A percentile compares a stretch with the other conserved stretches of the same genome.
phyloP scores from a whole-genome alignment of 768 basidiomycete species.

The Lenzites betulinus region DNA sequence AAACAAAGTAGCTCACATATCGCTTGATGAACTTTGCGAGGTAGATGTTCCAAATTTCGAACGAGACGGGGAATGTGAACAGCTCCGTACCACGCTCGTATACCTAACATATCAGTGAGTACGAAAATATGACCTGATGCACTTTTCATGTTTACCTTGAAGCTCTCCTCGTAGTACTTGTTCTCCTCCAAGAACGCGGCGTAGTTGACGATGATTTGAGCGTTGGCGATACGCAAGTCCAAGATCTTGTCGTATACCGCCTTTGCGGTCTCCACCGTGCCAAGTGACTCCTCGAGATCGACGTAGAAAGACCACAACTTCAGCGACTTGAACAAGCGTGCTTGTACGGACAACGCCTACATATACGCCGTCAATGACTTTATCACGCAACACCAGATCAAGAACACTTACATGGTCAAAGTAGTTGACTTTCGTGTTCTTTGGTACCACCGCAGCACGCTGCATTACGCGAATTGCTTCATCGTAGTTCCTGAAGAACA shows the following conservation, averaged over 20 bases:
- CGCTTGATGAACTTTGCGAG: conserved; percentile 95
- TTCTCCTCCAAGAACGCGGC: conserved; percentile 97
- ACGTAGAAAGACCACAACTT: conserved; percentile 99
- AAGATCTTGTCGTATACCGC: conserved; percentile 95
- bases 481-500: conserved; percentile 81
- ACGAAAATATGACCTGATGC: background rate
- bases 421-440: conserved; percentile 87
- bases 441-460: conserved; percentile 88
- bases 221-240: conserved; percentile 96
- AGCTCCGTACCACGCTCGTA: conserved; percentile 97
- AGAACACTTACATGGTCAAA: conserved; percentile 81
- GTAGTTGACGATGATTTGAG: conserved; percentile 96
- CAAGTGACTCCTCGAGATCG: conserved; percentile 96
- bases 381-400: background rate
- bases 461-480: conserved; percentile 97
- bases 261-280: conserved; percentile 89
- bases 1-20: conserved; percentile 62
- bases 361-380: conserved; percentile 18
- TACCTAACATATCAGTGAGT: conserved; percentile 47
- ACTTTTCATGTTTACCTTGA: conserved; percentile 65
- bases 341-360: conserved; percentile 82
- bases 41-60: conserved; percentile 99
- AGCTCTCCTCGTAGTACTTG: conserved; percentile 97
- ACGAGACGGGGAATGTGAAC: conserved; percentile 97
- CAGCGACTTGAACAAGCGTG: conserved; percentile 92